These are phyloP conservation scores for Dendrobium huoshanense DNA, from an alignment of 106 monocot genomes.

Conservation along the genomic window DNA sequence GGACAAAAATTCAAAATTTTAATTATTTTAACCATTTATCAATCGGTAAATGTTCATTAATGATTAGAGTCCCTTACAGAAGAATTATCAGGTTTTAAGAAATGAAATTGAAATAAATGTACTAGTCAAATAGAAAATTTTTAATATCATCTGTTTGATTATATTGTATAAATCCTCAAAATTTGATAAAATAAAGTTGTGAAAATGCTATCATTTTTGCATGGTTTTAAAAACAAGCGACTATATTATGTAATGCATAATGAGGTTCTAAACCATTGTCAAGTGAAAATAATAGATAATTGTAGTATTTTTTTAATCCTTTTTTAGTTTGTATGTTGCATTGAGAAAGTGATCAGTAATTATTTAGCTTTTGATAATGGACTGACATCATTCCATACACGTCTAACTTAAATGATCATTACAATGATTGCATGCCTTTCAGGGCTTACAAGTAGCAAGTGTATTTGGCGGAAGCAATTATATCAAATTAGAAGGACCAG, in stretches of 20 bases:
- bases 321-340: not conserved
- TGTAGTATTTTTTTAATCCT: not conserved
- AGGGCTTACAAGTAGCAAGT: conserved; percentile 56
- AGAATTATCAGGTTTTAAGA: not conserved
- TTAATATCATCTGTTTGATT: not conserved
- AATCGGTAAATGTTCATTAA: not conserved
- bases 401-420: not conserved
- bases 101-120: not conserved
- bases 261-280: not conserved
- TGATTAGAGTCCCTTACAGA: not conserved
- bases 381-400: not conserved
- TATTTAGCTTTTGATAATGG: not conserved
- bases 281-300: not conserved
- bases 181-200: not conserved
- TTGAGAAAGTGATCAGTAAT: not conserved
- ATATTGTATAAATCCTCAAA: not conserved
- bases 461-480: conserved; percentile 56
- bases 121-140: not conserved
- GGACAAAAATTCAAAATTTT: not conserved
- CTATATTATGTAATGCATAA: not conserved
- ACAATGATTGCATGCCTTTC: conserved; percentile 9
- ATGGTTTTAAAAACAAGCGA: not conserved
- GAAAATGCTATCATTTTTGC: not conserved
- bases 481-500: conserved; percentile 36
- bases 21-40: not conserved